Base-by-base conservation (phyloP, 352 stramenopile species). In the Pythium brassicae region DNA sequence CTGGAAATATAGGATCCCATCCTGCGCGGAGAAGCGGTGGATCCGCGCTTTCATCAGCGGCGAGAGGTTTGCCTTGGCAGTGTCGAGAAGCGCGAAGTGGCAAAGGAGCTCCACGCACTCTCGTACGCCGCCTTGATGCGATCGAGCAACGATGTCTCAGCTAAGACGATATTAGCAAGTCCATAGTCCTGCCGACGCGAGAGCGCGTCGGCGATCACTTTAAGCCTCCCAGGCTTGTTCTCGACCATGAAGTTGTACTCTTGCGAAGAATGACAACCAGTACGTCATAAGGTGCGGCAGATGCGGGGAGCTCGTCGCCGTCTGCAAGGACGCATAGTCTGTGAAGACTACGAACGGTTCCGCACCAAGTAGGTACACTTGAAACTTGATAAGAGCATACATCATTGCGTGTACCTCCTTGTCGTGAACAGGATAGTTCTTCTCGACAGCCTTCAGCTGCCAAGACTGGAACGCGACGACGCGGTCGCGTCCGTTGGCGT, bases 381-480 rank as follows among this genome's bases (percentile, higher is more conserved):
- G 34, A 25, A 76, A 71, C 53, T 76, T 76, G 11, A 66, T 49
- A 1, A 72, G 53, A 0, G 63, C 42, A n/a, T 74, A 74, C 4
- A 42, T 32, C 63, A 71, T 74, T 2, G 63, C 55, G 0, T 69
- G 29, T 3, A 72, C 19, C 45, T 43, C 37, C 37, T 20, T 43
- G 17, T 43, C 12, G 17, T 43, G 37, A 8, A 43, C 37, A 2
- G 37, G 17, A 20, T 43, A 43, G 37, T 43, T 63, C 55, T 27
- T 8, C 62, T 75, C 68, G 4, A 56, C 60, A 0, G 54, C 4
- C 25, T 67, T 60, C 0, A 74, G 39, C 15, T 71, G 62, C 0
- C 62, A 51, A 2, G 66, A 67, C 54, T 74, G 53, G 29, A 63
- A 77, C 0, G 48, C 52, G 3, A 20, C 35, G 9, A 43, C 37